Evolutionary conservation across 192 early-diverging fungal species (phyloP), one percentile per base, ranked within the genome.

Genomic region (Podila epigama): DNA sequence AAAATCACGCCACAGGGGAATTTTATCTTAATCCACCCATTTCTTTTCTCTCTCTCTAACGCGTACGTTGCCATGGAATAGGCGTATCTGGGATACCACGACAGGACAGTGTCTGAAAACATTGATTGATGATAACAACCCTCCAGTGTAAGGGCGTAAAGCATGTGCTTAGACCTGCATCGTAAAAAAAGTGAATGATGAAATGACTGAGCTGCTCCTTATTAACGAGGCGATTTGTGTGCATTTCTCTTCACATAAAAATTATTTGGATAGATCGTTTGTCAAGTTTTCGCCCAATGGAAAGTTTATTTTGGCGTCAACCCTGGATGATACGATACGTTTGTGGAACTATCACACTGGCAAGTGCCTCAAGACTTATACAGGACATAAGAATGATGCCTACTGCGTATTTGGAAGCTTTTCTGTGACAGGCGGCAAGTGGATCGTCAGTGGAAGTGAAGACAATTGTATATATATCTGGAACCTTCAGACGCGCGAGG

Each of bases 281-380:
- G 96, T 96, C 15, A 96, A 96, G 79, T 99, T 99, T 77, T 98
- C 97, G 33, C 98, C 98, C 36, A 99, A 99, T 79, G 95, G 97
- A 59, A 98, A 98, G 84, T 99, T 95, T 71, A 95, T 99, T 64
- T 84, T 99, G 40, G 95, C 98, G 10, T 90, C 94, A 10, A 97
- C 95, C 11, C 86, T 94, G 54, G 96, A 99, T 85, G 94, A 88
- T 69, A 97, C 95, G 29, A 81, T 99, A 52, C 89, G 96, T 12
- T 86, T 99, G 51, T 99, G 98, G 98, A 92, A 90, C 80, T 93
- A 94, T 75, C 92, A 94, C 31, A 94, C 91, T 27, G 94, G 93
- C 35, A 98, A 98, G 71, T 98, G 95, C 60, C 80, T 99, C n/a
- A 98, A 98, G 81, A 90, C 92, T 7, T 98, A 98, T 62, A 87